Evolutionary conservation across 1,139 yeast species (phyloP), one percentile per base, ranked within the genome.

Genomic region (Yamadazyma friedrichii): DNA sequence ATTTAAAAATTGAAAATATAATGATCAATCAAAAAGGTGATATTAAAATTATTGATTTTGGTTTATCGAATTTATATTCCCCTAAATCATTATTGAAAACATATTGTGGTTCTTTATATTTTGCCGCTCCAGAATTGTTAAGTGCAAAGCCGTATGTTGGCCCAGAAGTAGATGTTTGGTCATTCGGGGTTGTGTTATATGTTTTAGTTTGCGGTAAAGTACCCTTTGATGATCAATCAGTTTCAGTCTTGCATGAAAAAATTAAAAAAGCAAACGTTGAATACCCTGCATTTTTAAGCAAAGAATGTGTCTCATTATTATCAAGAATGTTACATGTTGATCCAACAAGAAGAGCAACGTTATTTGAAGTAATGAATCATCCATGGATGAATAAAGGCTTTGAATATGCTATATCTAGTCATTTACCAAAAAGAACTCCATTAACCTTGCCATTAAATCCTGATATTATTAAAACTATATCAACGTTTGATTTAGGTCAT

Each of bases 101-200:
- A 0, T 94, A 88, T 60, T 94, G 99, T 72, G 99, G 99, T 1
- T 89, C 98, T 1, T 73, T 94, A 41, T 94, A 94, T 62, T 94
- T 93, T 74, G 99, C 98, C 1, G 98, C 99, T 0, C 99, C 99
- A 0, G 99, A 94, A 61, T 73, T 94, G 51, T 72, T 94, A 44
- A 85, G 88, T 46, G 98, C 98, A 0, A 82, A 83, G 50, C 97
- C 97, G 0, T 94, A 94, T 56, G 72, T 79, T 28, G 99, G 98
- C 0, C 98, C 98, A 0, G 98, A 94, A 61, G 97, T 94, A 38
- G 99, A 93, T 59, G 84, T 93, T 24, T 93, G 99, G 99, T 88
- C 96, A 4, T 91, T 91, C 70, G 99, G 98, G 44, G 96, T 93
- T 36, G 97, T 93, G 0, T 67, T 94, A 30, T 93, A 88, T 57